phyloP scores from a whole-genome alignment of 352 stramenopile genomes.

The Pythium brassicae region DNA sequence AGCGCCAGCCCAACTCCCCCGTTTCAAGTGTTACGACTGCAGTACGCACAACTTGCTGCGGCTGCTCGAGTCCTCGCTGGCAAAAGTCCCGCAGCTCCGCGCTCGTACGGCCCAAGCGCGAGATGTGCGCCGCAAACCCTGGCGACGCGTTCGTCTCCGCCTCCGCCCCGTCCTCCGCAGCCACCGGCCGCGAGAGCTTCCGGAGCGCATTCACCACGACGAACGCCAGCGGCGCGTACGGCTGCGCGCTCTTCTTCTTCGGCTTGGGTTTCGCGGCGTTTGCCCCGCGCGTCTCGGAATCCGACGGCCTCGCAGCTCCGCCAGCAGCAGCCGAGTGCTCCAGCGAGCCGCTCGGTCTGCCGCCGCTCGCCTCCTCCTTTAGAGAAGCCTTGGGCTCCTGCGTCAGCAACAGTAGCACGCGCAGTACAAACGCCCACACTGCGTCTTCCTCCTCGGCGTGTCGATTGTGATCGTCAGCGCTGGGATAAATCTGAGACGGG shows the following conservation, averaged over 20 bases:
- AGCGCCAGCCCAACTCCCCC: too few species aligned
- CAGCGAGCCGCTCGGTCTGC: background rate
- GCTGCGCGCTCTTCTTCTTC: slow-evolving; percentile 32
- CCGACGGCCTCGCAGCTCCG: too few species aligned
- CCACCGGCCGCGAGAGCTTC: slow-evolving; percentile 19
- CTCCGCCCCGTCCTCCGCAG: background rate
- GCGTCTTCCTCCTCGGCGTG: background rate
- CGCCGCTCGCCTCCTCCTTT: background rate
- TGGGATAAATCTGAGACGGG: too few species aligned
- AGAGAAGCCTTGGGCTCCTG: slow-evolving; percentile 1
- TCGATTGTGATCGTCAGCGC: background rate
- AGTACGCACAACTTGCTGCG: slow-evolving; percentile 6
- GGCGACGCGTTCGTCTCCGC: background rate
- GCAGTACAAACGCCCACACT: background rate
- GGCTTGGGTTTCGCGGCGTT: slow-evolving; percentile 13
- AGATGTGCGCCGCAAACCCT: slow-evolving; percentile 4
- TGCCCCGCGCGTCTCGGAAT: background rate
- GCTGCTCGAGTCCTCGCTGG: slow-evolving; percentile 11
- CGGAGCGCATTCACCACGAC: slow-evolving; percentile 51
- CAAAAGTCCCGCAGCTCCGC: slow-evolving; percentile 30
- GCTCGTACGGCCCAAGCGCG: slow-evolving; percentile 21
- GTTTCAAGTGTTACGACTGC: too few species aligned
- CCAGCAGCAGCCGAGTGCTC: too few species aligned
- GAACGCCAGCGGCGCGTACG: slow-evolving; percentile 51
- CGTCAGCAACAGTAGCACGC: background rate